Percentiles rank a stretch among this genome's conserved stretches.
Evolutionary conservation across 1,139 yeast species (phyloP).

Genomic region (Meyerozyma athensensis): DNA sequence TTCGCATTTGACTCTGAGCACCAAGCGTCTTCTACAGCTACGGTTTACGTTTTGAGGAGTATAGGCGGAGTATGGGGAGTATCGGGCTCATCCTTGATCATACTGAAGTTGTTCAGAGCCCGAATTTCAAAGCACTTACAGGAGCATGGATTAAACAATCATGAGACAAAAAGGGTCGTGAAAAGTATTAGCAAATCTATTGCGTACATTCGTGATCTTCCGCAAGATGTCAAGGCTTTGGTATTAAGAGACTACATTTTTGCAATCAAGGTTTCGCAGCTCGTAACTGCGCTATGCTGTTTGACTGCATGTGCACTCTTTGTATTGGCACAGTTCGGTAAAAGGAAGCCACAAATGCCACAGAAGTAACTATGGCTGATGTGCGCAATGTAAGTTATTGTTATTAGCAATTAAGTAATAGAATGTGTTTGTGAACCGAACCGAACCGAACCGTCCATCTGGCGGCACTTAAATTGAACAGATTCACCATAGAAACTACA

Average conservation of each 20-base stretch:
- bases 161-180: not conserved
- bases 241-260: slow-evolving; percentile 1
- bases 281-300: not conserved
- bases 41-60: slow-evolving; percentile 33
- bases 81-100: slow-evolving; percentile 28
- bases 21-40: slow-evolving; percentile 36
- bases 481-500: not conserved
- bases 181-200: not conserved
- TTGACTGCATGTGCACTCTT: not conserved
- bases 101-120: slow-evolving; percentile 7
- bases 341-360: not conserved
- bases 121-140: not conserved
- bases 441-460: not conserved
- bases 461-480: not conserved
- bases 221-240: not conserved
- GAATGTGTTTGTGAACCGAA: slow-evolving; percentile 1
- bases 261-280: slow-evolving; percentile 1
- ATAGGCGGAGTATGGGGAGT: slow-evolving; percentile 41
- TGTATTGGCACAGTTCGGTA: not conserved
- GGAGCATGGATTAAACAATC: not conserved
- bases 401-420: too few species aligned
- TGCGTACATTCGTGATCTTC: not conserved
- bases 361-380: slow-evolving; percentile 1
- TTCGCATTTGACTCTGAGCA: slow-evolving; percentile 26
- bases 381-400: too few species aligned